These are phyloP conservation scores for Salix viminalis DNA, from an alignment of 345 rosid species.

Conservation along the genomic window DNA sequence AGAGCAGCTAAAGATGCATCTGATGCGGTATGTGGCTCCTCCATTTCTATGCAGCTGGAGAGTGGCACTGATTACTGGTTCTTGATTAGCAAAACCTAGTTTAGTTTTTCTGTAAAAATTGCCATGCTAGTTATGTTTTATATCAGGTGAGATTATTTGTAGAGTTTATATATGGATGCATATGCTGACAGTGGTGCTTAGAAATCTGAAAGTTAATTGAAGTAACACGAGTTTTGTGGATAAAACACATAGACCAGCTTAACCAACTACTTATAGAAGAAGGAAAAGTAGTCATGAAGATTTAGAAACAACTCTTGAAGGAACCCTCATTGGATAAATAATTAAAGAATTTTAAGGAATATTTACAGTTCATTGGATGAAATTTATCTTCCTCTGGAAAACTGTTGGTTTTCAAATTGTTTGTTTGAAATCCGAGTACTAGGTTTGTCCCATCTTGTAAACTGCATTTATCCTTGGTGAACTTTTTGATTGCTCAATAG, in stretches of 20 bases:
- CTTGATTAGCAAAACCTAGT: not conserved
- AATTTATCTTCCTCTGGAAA: not conserved
- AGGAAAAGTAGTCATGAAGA: not conserved
- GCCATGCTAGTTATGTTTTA: not conserved
- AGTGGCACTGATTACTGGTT: not conserved
- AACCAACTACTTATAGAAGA: not conserved
- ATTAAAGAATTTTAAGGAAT: not conserved
- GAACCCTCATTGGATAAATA: not conserved
- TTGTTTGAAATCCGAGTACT: not conserved
- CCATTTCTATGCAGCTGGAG: not conserved
- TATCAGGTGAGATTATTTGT: not conserved
- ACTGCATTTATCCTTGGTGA: not conserved
- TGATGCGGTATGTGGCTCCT: constrained; percentile 56
- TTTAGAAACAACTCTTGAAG: not conserved
- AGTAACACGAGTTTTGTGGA: not conserved
- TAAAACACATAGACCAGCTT: not conserved
- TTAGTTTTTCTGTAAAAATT: not conserved
- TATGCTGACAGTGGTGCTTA: not conserved
- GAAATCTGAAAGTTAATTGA: not conserved
- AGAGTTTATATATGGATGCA: not conserved
- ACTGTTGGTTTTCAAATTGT: not conserved
- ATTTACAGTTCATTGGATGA: not conserved
- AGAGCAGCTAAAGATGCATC: constrained; percentile 90
- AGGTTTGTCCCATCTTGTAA: not conserved
- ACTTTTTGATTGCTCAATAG: not conserved